Conservation (phyloP, 225 moss, liverwort and hornwort species). For the Neckera pumila region DNA sequence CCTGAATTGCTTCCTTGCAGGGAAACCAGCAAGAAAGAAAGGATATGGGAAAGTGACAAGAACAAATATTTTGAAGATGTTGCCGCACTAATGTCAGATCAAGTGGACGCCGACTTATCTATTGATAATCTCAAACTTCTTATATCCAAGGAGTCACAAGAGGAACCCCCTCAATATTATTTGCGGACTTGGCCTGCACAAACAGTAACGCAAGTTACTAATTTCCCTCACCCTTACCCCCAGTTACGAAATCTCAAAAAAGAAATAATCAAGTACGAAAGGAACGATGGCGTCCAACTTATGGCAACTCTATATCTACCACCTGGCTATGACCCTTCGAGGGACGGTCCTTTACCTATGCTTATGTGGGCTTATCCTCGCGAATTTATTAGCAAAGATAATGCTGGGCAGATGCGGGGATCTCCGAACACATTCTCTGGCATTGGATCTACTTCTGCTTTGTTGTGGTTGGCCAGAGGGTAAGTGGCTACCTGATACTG, state of each 20-base stretch:
- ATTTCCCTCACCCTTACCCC: slow-evolving; percentile 94
- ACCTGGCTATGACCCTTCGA: slow-evolving; percentile 61
- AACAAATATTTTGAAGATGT: slow-evolving; percentile 72
- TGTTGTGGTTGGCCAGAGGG: slow-evolving; percentile 88
- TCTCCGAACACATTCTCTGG: slow-evolving; percentile 88
- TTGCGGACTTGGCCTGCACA: slow-evolving; percentile 75
- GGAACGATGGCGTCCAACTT: slow-evolving; percentile 86
- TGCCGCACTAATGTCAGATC: slow-evolving; percentile 90
- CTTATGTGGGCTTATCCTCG: slow-evolving; percentile 97
- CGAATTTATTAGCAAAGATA: slow-evolving; percentile 90
- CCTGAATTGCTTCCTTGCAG: slow-evolving; percentile 12
- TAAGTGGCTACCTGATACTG: slow-evolving; percentile 5
- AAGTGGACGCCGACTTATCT: slow-evolving; percentile 64
- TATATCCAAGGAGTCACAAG: slow-evolving; percentile 85
- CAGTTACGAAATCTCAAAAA: slow-evolving; percentile 65
- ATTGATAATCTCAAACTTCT: slow-evolving; percentile 60
- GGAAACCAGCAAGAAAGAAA: slow-evolving; percentile 56
- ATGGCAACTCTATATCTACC: slow-evolving; percentile 88
- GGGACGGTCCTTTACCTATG: slow-evolving; percentile 68
- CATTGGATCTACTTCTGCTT: slow-evolving; percentile 85
- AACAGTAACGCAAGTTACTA: slow-evolving; percentile 57
- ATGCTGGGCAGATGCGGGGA: slow-evolving; percentile 87
- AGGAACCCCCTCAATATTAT: slow-evolving; percentile 88
- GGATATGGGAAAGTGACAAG: slow-evolving; percentile 86
- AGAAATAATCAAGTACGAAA: slow-evolving; percentile 78